These are phyloP conservation scores for Ganoderma lingzhi DNA, from an alignment of 1,284 basidiomycete species.

Conservation along the genomic window DNA sequence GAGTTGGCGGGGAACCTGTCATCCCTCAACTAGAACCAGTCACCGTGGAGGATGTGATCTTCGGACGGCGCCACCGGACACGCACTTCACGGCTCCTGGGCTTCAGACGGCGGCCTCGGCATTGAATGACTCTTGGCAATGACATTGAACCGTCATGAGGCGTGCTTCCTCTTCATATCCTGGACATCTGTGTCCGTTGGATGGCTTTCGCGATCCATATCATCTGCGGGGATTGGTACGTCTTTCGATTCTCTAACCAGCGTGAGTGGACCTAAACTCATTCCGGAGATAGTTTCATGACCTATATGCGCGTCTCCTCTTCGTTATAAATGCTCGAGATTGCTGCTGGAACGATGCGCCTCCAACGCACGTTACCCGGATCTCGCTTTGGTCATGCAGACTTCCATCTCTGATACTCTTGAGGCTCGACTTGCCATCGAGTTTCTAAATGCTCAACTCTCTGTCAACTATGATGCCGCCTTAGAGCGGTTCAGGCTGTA, in stretches of 20 bases:
- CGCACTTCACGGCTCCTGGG: too few species aligned
- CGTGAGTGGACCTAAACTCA: neutral
- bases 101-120: neutral
- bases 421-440: slow-evolving; percentile 38
- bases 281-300: too few species aligned
- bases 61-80: too few species aligned
- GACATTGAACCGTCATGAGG: neutral
- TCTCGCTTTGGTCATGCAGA: neutral
- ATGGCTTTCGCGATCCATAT: slow-evolving; percentile 6
- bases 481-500: slow-evolving; percentile 32
- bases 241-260: neutral
- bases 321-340: neutral
- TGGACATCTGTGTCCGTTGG: neutral
- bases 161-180: slow-evolving; percentile 6
- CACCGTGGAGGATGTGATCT: neutral
- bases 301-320: neutral
- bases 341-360: neutral
- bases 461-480: slow-evolving; percentile 38
- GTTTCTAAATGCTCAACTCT: slow-evolving; percentile 43
- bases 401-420: slow-evolving; percentile 7
- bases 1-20: neutral
- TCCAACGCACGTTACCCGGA: neutral
- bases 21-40: neutral
- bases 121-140: neutral
- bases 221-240: neutral